Base-by-base conservation (phyloP, 2,329 filamentous ascomycete species). In the Daldinia sp. region DNA sequence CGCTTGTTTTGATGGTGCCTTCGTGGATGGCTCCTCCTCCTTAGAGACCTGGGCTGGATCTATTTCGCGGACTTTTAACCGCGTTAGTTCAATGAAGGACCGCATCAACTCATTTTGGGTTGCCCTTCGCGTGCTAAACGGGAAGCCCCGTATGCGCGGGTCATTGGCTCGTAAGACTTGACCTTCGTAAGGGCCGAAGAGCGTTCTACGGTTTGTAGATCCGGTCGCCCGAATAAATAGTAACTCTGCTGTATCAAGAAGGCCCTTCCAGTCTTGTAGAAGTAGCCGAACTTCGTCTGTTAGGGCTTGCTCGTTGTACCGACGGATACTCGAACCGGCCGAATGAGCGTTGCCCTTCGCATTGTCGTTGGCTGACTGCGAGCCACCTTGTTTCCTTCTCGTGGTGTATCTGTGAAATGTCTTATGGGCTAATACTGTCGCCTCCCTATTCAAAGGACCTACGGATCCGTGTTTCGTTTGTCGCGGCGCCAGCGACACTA, bases 321-420 rank as follows among this genome's bases (percentile, higher is more conserved):
- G 88, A 82, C 96, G 91, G 64, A 99, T 83, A 50, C 90, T 92
- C 0, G 96, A 93, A 78, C 97, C 96, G 6, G 94, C 97, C 3
- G 96, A 98, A 80, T 98, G 94, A 0, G 96, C 96, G 53, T 92
- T 90, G 13, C 96, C 95, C 78, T 97, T 97, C n/a, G 94, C 89
- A 68, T 93, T 92, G 79, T 99, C 96, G 78, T 94, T 98, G 30
- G 95, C 91, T 2, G 94, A 97, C 79, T 99, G 96, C 10, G 94
- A 91, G 46, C 97, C 96, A 84, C 96, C 96, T 79, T 99, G 96
- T 79, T 99, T 99, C 73, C 96, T 88, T 72, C 96, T 87, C 5
- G 96, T 99, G 0, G 97, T 99, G 78, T 99, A 99, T 64, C 96
- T 88, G 79, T 99, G 97, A 79, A 98, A 99, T 0, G 95, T 98